Conservation (phyloP, 2,329 filamentous ascomycete genomes). For the Xylariaceae sp. region DNA sequence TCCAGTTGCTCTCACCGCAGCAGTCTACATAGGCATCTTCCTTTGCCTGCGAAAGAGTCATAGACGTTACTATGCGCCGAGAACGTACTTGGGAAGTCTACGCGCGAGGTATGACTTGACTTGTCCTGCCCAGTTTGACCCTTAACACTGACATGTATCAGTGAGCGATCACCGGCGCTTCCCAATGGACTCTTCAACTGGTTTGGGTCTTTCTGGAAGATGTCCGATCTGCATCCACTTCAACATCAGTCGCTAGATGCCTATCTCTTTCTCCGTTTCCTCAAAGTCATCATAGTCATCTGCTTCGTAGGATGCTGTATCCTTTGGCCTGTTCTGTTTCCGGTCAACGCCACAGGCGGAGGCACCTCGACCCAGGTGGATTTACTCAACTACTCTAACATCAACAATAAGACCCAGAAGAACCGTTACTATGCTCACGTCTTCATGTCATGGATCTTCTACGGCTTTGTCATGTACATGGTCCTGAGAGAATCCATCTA, state of each 20-base stretch:
- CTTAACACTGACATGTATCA: constrained; percentile 22
- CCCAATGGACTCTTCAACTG: constrained; percentile 63
- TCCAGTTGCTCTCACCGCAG: constrained; percentile 34
- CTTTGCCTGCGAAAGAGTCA: constrained; percentile 40
- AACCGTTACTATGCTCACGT: constrained; percentile 77
- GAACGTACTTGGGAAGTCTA: constrained; percentile 45
- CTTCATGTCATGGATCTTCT: constrained; percentile 78
- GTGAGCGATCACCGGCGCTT: constrained; percentile 54
- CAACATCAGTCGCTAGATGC: constrained; percentile 90
- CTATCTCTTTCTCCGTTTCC: constrained; percentile 84
- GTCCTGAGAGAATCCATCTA: constrained; percentile 85
- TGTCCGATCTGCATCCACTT: constrained; percentile 73
- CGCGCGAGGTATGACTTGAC: constrained; percentile 30
- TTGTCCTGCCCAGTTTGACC: too few relatives aligned
- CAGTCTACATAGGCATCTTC: constrained; percentile 40
- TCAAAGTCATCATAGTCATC: constrained; percentile 71
- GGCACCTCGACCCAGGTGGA: constrained; percentile 64
- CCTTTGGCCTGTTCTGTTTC: constrained; percentile 82
- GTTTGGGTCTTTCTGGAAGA: constrained; percentile 62
- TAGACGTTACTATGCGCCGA: constrained; percentile 44
- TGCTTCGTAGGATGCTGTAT: constrained; percentile 80
- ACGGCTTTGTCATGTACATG: constrained; percentile 82
- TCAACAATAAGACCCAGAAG: constrained; percentile 47
- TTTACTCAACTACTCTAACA: constrained; percentile 73
- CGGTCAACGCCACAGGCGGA: constrained; percentile 81